Evolutionary conservation across 2,329 filamentous ascomycete species (phyloP).

Genomic region (Phyllosticta citriasiana): DNA sequence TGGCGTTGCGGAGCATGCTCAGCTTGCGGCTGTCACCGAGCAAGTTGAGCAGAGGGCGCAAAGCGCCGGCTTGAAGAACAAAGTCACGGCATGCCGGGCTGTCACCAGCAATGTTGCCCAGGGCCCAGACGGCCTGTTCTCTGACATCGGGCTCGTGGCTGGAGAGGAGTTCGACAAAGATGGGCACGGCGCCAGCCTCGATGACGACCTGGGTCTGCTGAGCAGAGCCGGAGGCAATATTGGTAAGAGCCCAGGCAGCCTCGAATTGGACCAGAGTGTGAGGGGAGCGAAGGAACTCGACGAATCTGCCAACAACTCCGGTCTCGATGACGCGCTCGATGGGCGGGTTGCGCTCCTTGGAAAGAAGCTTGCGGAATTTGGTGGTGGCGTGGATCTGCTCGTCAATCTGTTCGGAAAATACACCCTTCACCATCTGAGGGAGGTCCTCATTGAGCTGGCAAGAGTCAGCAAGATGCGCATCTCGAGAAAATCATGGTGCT

Average conservation of each 20-base stretch:
- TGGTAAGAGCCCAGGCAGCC: slow-evolving; percentile 97
- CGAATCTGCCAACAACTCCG: slow-evolving; percentile 91
- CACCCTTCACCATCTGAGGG: slow-evolving; percentile 92
- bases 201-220: slow-evolving; percentile 98
- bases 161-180: slow-evolving; percentile 91
- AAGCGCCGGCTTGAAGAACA: slow-evolving; percentile 80
- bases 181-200: slow-evolving; percentile 93
- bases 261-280: slow-evolving; percentile 98
- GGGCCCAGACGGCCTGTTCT: slow-evolving; percentile 96
- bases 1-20: slow-evolving; percentile 97
- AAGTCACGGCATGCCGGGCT: slow-evolving; percentile 97
- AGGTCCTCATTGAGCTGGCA: slow-evolving; percentile 88
- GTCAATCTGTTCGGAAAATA: slow-evolving; percentile 98
- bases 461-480: background rate
- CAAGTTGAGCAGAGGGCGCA: slow-evolving; percentile 79
- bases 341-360: slow-evolving; percentile 96
- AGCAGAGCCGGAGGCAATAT: slow-evolving; percentile 95
- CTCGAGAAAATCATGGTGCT: slow-evolving; percentile 3
- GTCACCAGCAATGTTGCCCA: slow-evolving; percentile 98
- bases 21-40: slow-evolving; percentile 96
- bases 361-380: slow-evolving; percentile 95
- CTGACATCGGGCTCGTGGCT: slow-evolving; percentile 96
- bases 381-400: slow-evolving; percentile 95
- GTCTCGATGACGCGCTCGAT: slow-evolving; percentile 99
- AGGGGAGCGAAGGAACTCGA: slow-evolving; percentile 94